A percentile compares a stretch with the other conserved stretches of the same genome.
phyloP scores from a whole-genome alignment of 2,329 filamentous ascomycete genomes.

The Aspergillus brunneoviolaceus region DNA sequence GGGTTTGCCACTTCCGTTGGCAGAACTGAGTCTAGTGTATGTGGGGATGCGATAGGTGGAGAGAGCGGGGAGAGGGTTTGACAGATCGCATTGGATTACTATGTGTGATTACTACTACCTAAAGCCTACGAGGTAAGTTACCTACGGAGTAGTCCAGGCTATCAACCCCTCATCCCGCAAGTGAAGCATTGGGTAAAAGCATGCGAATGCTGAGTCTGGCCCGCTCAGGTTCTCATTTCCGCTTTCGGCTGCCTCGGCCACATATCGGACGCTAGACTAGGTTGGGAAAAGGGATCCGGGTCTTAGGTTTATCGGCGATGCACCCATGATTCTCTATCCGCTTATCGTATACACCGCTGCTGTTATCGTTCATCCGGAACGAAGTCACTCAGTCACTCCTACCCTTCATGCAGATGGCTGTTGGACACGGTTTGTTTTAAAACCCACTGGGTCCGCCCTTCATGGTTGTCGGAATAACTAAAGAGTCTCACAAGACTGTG shows the following conservation, averaged over 20 bases:
- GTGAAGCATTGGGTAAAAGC: not conserved
- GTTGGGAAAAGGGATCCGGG: not conserved
- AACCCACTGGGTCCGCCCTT: not conserved
- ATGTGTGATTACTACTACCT: not conserved
- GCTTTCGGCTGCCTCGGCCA: not conserved
- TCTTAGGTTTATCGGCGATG: not conserved
- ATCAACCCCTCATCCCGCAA: not conserved
- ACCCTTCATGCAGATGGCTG: not conserved
- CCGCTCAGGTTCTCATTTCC: not conserved
- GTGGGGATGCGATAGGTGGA: not conserved
- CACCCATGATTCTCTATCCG: not conserved
- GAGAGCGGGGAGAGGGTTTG: too few relatives aligned
- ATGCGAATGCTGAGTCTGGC: not conserved
- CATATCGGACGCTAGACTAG: not conserved
- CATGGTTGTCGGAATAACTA: not conserved
- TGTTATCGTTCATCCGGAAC: not conserved
- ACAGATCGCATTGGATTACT: conserved; percentile 1
- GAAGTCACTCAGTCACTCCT: too few relatives aligned
- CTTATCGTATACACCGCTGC: not conserved
- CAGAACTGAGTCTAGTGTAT: not conserved
- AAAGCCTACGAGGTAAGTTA: too few relatives aligned
- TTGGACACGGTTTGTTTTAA: not conserved
- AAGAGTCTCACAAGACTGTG: not conserved
- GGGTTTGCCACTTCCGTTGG: not conserved
- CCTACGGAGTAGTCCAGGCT: not conserved